Evolutionary conservation across 768 basidiomycete species (phyloP), one percentile per base, ranked within the genome.

Genomic region (Pleurotus djamor): DNA sequence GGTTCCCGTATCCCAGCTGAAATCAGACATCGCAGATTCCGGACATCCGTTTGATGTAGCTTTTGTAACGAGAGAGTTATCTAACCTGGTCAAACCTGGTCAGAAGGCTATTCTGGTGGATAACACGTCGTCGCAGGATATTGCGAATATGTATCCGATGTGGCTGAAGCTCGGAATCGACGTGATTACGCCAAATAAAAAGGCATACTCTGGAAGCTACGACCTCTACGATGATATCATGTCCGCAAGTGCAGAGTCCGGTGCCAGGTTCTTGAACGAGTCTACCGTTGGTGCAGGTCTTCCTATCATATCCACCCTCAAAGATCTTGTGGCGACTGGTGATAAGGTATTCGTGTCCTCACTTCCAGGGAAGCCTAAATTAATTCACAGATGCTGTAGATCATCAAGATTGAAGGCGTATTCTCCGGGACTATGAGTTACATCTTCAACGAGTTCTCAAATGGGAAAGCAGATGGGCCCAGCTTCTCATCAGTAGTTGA

Each of bases 361-460:
- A 28, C 17, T 37, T 50, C 14, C 14, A 2, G 51, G 14, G 48
- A 21, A 3, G 16, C 4, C 16, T 10, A 37, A 34, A 8, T 48
- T 59, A 45, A 55, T 32, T 21, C 16, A n/a, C 16, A 12, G 13
- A 16, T 13, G 9, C n/a, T 49, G 28, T 61, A 92, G 89, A 78
- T 96, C 62, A 76, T 80, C 66, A 96, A 93, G 79, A 92, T 98
- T 64, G 97, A 99, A 72, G 97, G 97, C 41, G 97, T 98, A 17
- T 93, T 99, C 73, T 95, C 92, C 4, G 97, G 97, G 7, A 99
- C 97, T 2, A 86, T 99, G 81, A 94, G 91, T 70, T 99, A 98
- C 77, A 98, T 99, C 76, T 99, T 99, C 83, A 98, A 98, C 76
- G 87, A 94, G 62, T 93, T 95, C 76, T 88, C 92, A 2, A 88